Percentiles rank a stretch among this genome's conserved stretches.
Conservation (phyloP, 2,329 filamentous ascomycete species). For the Aspergillus carbonarius region DNA sequence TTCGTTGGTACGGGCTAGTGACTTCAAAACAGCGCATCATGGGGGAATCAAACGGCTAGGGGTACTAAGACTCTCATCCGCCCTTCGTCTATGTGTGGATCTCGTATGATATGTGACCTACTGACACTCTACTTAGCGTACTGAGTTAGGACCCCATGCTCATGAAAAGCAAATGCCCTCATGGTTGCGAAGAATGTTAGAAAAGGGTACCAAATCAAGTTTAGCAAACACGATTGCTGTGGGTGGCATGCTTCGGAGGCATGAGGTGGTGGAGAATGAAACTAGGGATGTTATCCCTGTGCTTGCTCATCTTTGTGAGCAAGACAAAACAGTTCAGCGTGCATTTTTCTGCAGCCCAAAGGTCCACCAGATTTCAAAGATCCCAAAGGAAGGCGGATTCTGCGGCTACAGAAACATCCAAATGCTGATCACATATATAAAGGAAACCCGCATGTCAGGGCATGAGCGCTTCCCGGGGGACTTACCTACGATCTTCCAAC, state of each 20-base stretch:
- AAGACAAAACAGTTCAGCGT: conserved; percentile 63
- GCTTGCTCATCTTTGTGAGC: conserved; percentile 62
- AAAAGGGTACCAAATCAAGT: conserved; percentile 57
- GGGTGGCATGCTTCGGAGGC: conserved; percentile 45
- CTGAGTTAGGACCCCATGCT: conserved; percentile 69
- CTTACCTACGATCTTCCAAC: conserved; percentile 73
- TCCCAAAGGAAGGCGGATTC: conserved; percentile 81
- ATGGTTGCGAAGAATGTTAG: conserved; percentile 64
- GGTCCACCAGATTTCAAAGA: conserved; percentile 77
- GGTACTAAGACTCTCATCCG: conserved; percentile 18
- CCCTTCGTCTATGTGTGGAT: not conserved
- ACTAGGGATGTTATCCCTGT: conserved; percentile 59
- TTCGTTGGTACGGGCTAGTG: not conserved
- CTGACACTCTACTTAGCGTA: conserved; percentile 43
- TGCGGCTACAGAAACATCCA: conserved; percentile 96
- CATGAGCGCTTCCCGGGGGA: conserved; percentile 58
- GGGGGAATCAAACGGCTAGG: conserved; percentile 30
- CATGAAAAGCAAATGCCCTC: conserved; percentile 73
- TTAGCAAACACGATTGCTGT: conserved; percentile 52
- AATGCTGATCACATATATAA: conserved; percentile 80
- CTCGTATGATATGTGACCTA: not conserved
- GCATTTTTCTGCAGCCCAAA: conserved; percentile 78
- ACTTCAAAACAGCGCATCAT: not conserved
- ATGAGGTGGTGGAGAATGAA: conserved; percentile 49
- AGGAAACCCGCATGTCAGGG: conserved; percentile 57